Evolutionary conservation across 1,139 yeast genomes (phyloP).

Genomic region (Diutina sp.): DNA sequence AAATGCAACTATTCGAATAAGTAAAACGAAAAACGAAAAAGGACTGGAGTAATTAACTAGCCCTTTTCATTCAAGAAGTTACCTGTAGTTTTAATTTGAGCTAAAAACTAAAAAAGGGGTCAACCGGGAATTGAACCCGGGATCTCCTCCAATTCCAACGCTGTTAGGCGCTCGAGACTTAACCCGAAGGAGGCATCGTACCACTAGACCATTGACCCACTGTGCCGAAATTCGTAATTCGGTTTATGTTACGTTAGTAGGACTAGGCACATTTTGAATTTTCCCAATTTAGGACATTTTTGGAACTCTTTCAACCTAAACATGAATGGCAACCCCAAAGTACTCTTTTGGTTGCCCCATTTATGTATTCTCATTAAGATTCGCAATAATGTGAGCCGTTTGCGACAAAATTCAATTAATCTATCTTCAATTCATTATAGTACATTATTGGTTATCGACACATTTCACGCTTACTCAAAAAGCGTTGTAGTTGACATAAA

Average conservation of each 20-base stretch:
- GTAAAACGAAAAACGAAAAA: neutral
- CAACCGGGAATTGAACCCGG: slow-evolving; percentile 3
- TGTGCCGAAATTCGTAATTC: neutral
- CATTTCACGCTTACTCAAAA: neutral
- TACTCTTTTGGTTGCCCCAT: no score
- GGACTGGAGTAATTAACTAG: neutral
- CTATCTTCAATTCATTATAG: neutral
- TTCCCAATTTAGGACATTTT: neutral
- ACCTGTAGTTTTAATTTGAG: neutral
- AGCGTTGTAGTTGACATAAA: slow-evolving; percentile 9
- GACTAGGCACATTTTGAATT: no score
- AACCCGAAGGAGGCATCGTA: slow-evolving; percentile 2
- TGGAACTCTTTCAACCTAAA: no score
- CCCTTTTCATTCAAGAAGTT: neutral
- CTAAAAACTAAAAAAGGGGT: neutral
- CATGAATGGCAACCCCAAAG: no score
- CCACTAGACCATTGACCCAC: slow-evolving; percentile 2
- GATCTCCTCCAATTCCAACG: slow-evolving; percentile 1
- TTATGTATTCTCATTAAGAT: no score
- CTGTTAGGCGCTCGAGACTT: neutral
- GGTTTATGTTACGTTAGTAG: neutral
- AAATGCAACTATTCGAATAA: neutral
- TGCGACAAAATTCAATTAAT: no score
- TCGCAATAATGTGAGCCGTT: no score
- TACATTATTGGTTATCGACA: neutral